Evolutionary conservation across 495 filamentous ascomycete species (phyloP), one percentile per base, ranked within the genome.

Genomic region (Penicillium paradoxum): DNA sequence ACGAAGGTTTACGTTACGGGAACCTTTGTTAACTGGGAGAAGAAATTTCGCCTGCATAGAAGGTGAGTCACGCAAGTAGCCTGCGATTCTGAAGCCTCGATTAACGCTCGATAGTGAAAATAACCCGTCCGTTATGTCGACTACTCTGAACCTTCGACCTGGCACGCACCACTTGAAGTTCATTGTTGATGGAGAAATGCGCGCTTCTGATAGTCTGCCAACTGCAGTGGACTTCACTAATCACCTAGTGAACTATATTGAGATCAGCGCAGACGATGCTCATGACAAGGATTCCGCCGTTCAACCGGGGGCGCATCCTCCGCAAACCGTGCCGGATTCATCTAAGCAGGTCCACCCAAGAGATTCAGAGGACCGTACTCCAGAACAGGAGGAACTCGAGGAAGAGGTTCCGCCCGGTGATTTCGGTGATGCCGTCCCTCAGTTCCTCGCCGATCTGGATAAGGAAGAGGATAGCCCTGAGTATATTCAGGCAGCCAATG

Each of bases 141-240:
- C 89, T 18, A 84, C 83, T 11, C 78, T 97, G 55, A 84, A 85
- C 59, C 83, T 98, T 49, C 85, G 85, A 13, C 90, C 93, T 1
- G 93, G 93, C 34, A 97, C 93, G 1, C 93, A 98, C 70, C 93
- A 98, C 71, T 76, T 98, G 57, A 90, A 93, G 61, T 98, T 97
- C 73, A 82, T 98, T 58, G 89, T 97, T 22, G 91, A 97, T 69
- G 88, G 87, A 32, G 85, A 90, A 54, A 96, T 97, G 91, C 79
- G 83, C 53, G 88, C 88, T 15, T 91, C 91, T 5, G 83, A 88
- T 39, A 81, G 86, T 55, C 80, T 96, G 19, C 91, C 93, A 2
- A 97, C 95, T 0, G 92, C 93, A 0, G 93, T 98, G 22, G 93
- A 98, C 71, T 95, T 90, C 66, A 93, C 90, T 37, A 96, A 96